Conservation (phyloP, 73 alveolate genomes). For the Urostyla sp. region DNA sequence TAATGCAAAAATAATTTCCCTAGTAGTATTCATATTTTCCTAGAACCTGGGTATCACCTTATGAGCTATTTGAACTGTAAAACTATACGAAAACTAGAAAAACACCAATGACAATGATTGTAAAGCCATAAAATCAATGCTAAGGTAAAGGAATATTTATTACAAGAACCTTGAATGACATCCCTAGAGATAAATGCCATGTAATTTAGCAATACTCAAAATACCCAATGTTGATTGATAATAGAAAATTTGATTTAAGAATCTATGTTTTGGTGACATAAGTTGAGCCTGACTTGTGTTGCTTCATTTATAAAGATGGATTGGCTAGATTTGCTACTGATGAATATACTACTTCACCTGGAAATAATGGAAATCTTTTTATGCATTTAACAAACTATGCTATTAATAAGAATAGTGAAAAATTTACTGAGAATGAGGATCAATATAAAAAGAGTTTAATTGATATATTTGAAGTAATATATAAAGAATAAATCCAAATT, state of each 20-base stretch:
- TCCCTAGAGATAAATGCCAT: conserved; percentile 55
- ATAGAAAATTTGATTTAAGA: conserved; percentile 64
- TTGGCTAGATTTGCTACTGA: conserved; percentile 76
- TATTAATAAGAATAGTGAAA: conserved; percentile 69
- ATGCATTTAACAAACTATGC: conserved; percentile 91
- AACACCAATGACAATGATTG: conserved; percentile 50
- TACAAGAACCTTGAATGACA: conserved; percentile 57
- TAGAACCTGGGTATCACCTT: conserved; percentile 81
- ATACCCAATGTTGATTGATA: conserved; percentile 59
- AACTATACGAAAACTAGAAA: conserved; percentile 23
- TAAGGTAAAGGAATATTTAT: conserved; percentile 75
- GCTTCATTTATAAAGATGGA: conserved; percentile 64
- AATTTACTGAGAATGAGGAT: conserved; percentile 17
- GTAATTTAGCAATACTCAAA: conserved; percentile 66
- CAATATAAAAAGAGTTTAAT: conserved; percentile 58
- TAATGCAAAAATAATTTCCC: conserved; percentile 73
- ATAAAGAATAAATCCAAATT: neutral
- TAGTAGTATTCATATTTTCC: conserved; percentile 80
- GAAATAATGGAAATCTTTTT: conserved; percentile 52
- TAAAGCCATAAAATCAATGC: conserved; percentile 74
- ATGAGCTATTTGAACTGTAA: conserved; percentile 76
- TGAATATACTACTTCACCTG: conserved; percentile 54
- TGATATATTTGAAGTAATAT: conserved; percentile 57
- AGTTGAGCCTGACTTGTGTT: conserved; percentile 48
- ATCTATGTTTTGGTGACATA: conserved; percentile 65